Conservation (phyloP, 768 basidiomycete genomes). For the Termitomyces sp. region DNA sequence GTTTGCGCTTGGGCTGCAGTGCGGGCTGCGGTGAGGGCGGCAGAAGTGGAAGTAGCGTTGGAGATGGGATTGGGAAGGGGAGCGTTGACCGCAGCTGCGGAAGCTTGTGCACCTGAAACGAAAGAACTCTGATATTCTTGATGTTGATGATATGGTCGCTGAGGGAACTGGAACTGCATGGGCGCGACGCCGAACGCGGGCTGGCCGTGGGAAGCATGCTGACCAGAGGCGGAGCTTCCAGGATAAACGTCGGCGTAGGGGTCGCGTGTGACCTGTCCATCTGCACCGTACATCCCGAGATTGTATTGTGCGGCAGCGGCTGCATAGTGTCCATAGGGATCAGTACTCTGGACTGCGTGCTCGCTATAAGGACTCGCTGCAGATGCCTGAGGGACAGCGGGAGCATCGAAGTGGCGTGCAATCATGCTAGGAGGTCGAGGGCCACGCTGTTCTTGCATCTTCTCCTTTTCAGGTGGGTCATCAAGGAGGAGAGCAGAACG, state of each 20-base stretch:
- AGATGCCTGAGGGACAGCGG: constrained; percentile 12
- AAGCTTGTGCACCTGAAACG: neutral
- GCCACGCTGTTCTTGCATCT: constrained; percentile 10
- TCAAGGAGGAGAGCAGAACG: constrained; percentile 40
- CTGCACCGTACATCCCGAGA: constrained; percentile 13
- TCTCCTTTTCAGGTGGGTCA: constrained; percentile 17
- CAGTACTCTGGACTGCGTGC: constrained; percentile 4
- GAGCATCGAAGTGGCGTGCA: constrained; percentile 18
- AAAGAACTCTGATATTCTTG: constrained; percentile 3
- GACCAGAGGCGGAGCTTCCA: constrained; percentile 8
- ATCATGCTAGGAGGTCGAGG: constrained; percentile 24
- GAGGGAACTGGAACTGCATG: constrained; percentile 12
- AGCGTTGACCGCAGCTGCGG: neutral
- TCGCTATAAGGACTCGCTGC: constrained; percentile 11
- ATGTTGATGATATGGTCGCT: constrained; percentile 8
- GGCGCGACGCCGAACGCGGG: constrained; percentile 6
- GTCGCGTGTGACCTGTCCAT: constrained; percentile 13
- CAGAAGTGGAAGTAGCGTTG: constrained; percentile 3
- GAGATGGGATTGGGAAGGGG: neutral
- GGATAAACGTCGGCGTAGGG: constrained; percentile 12
- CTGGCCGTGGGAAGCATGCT: constrained; percentile 9
- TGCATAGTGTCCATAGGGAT: constrained; percentile 13
- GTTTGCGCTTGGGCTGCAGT: neutral
- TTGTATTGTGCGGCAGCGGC: constrained; percentile 13
- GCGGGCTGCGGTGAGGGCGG: constrained; percentile 7